Evolutionary conservation across 495 filamentous ascomycete genomes (phyloP), one percentile per base, ranked within the genome.

Genomic region (Aspergillus coremiiformis): DNA sequence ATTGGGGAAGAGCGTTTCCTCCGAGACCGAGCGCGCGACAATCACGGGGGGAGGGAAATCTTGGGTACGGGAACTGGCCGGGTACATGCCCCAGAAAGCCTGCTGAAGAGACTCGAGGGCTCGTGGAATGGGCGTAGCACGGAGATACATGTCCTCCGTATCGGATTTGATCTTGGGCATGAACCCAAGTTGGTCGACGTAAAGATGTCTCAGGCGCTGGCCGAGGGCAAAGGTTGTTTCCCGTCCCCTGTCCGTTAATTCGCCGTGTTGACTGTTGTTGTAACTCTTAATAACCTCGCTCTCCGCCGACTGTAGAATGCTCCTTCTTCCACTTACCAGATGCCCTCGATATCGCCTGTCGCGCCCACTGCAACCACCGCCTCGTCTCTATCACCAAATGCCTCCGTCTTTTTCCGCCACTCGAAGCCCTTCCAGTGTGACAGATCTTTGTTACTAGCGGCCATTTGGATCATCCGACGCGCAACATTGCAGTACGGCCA

Each of bases 1-100:
- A 63, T 97, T 98, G 0, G 93, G 93, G 65, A 86, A 96, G 0
- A 98, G 72, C 0, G 92, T 96, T 70, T 98, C 93, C 49, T 96
- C 91, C 0, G 78, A 76, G 0, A 83, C 78, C 5, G 82, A 76
- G 10, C 90, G 75, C 0, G 79, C 84, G 10, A 95, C 68, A 59
- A 95, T 89, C 9, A 87, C 86, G 0, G 87, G 85, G 0, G 83
- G 72, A 1, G 82, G 82, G 60, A 91, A 84, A 30, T 73, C 70
- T 19, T 78, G 71, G 3, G 79, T 78, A 39, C 87, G 78, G 5
- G 85, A 73, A n/a, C 72, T 73, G 0, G 82, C 60, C 0, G 93
- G 93, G 66, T 97, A 98, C 66, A 98, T 79, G 14, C 92, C 93
- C 60, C 76, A 81, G 65, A 96, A 95, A 17, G 87, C 79, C 66